Base-by-base conservation (phyloP, 2,329 filamentous ascomycete species). In the Paraconiothyrium brasiliense region DNA sequence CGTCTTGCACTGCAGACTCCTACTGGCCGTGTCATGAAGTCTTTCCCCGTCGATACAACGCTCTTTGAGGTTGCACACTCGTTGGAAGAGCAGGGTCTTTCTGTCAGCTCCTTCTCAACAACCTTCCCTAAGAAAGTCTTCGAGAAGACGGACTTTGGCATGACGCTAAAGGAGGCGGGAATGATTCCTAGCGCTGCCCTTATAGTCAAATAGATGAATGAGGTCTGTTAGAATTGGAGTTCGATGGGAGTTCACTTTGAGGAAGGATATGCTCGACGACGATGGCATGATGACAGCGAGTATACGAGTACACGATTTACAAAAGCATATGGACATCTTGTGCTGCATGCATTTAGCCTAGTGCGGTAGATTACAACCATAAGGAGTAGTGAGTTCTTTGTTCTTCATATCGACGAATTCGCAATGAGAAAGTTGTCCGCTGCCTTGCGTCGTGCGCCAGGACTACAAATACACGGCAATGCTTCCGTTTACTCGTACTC, bases 81-180 rank as follows among this genome's bases (percentile, higher is more conserved):
- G 60, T 76, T 99, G 27, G 79, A 86, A 54, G 92, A 97, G 65
- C 89, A 87, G 54, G 92, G 91, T 0, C 78, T 87, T 5, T 80
- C 87, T 2, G 90, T 96, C 14, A 86, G 84, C 27, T 93, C 88
- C 70, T 97, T 99, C 76, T 88, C 90, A 1, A 91, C 90, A 70
- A 97, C 89, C 22, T 98, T 96, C 71, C 95, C 95, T 0, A 89
- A 87, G 74, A 97, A 97, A 84, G 87, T 88, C 0, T 98, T 91
- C 66, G 81, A 85, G 65, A 74, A 22, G 77, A 84, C 65, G 69
- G 95, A 97, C 76, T 93, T 97, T 73, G 92, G 92, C 39, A 90
- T 95, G 85, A 95, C 94, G 5, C 80, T 99, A 59, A 96, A 96
- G 81, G 95, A 99, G 80, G 91, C 94, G 16, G 94, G 94, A 0